Percentiles rank a stretch among this genome's conserved stretches.
Evolutionary conservation across 225 moss, liverwort and hornwort genomes (phyloP).

Genomic region (Sphagnum tenellum): DNA sequence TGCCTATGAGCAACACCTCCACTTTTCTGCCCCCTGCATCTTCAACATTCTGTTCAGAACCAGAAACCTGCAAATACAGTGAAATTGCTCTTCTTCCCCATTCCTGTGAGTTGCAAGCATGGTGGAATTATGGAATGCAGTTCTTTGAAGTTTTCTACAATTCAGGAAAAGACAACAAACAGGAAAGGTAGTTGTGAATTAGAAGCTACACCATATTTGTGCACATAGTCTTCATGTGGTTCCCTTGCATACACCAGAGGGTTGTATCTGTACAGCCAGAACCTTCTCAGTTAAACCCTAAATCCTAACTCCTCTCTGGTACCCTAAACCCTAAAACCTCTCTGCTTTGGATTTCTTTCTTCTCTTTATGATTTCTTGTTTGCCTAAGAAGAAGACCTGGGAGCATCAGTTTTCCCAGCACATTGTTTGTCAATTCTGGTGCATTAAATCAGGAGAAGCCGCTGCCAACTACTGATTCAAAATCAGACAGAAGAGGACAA

Average conservation of each 20-base stretch:
- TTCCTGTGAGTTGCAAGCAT: too few species aligned
- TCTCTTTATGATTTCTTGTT: not conserved
- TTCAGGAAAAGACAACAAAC: too few species aligned
- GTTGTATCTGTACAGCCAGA: conserved; percentile 35
- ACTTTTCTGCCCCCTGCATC: conserved; percentile 51
- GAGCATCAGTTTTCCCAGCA: too few species aligned
- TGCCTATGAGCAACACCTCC: conserved; percentile 54
- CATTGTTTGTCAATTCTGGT: too few species aligned
- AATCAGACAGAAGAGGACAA: not conserved
- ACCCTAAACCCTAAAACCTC: too few species aligned
- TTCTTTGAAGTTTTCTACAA: too few species aligned
- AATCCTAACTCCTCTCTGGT: too few species aligned
- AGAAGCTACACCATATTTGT: conserved; percentile 29
- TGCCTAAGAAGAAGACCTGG: too few species aligned
- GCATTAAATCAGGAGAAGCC: too few species aligned
- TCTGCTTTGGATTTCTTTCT: conserved; percentile 2
- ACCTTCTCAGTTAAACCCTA: not conserved
- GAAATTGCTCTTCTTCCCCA: too few species aligned
- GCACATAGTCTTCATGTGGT: conserved; percentile 49
- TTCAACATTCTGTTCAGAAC: not conserved
- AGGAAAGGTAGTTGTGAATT: not conserved
- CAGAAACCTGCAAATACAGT: too few species aligned
- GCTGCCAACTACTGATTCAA: not conserved
- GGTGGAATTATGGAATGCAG: too few species aligned
- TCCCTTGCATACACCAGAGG: conserved; percentile 48